Base-by-base conservation (phyloP, 2,329 filamentous ascomycete species). In the Epichloe festucae region DNA sequence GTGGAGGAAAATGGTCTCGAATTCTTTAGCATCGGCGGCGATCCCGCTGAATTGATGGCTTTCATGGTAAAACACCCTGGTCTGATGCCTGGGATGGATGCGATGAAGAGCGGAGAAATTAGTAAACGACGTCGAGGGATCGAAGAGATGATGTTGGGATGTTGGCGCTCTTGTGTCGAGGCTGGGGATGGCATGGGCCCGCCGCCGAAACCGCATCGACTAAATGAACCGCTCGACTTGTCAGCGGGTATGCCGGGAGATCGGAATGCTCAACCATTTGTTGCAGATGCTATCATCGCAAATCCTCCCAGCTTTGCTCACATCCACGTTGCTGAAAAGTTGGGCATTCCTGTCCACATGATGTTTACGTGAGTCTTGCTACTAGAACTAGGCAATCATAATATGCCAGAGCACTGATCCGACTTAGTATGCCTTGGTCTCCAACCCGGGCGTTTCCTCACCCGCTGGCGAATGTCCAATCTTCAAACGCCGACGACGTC, bases 31-130 rank as follows among this genome's bases (percentile, higher is more conserved):
- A 85, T 89, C 49, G 84, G 85, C n/a, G 85, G 85, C 3, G 84
- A 89, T 62, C 85, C 85, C 1, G 77, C 81, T 1, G 78, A 86
- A 60, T 71, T 89, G 43, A 89, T 89, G 85, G 87, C 88, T 3
- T 94, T 91, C 60, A 94, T 94, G 88, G 88, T 93, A 45, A 90
- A 90, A 66, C 86, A 93, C 58, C 87, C 89, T 0, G 87, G 88
- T 0, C 71, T 95, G 35, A 88, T 94, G 83, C 89, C 89, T 1
- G 85, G 85, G 0, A 79, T 91, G 53, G 84, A 90, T 47, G 82
- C 85, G 1, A 67, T 94, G 47, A 82, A 81, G 54, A 85, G 77
- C 56, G 88, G 88, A 7, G 88, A 93, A 62, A 79, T 95, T 48
- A 82, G 78, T 42, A 85, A 83, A 65, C 75, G 87, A 34, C 77